Evolutionary conservation across 352 stramenopile species (phyloP).

Genomic region (Globisporangium paroecandrum): DNA sequence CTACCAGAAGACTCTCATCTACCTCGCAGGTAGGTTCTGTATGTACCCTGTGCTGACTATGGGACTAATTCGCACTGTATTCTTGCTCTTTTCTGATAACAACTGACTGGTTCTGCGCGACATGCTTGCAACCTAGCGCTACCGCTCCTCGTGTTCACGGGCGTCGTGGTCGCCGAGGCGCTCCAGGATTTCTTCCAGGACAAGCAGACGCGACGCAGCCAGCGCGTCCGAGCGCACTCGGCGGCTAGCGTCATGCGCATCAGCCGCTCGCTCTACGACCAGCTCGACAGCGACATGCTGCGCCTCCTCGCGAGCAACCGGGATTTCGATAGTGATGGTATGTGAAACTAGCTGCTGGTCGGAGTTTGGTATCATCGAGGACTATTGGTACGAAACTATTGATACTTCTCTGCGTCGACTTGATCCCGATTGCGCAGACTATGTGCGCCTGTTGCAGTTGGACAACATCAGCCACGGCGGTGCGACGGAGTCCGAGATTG

Average conservation of each 20-base stretch:
- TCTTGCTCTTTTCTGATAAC: too few species aligned
- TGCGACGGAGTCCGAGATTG: constrained; percentile 50
- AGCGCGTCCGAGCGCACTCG: constrained; percentile 4
- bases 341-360: neutral
- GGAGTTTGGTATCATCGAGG: too few species aligned
- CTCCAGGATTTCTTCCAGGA: constrained; percentile 10
- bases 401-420: neutral
- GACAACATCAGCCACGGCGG: constrained; percentile 60
- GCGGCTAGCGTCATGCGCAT: constrained; percentile 44
- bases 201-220: constrained; percentile 1
- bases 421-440: constrained; percentile 33
- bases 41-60: neutral
- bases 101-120: too few species aligned
- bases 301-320: constrained; percentile 62
- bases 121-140: constrained; percentile 27
- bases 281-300: constrained; percentile 58
- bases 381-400: too few species aligned
- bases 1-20: constrained; percentile 2
- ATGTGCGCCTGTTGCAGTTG: constrained; percentile 65
- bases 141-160: constrained; percentile 46
- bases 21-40: constrained; percentile 12
- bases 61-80: neutral
- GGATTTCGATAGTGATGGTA: constrained; percentile 61
- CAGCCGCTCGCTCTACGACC: constrained; percentile 62
- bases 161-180: constrained; percentile 44